Evolutionary conservation across 2,329 filamentous ascomycete genomes (phyloP), one percentile per base, ranked within the genome.

Genomic region (Macrophomina pseudophaseolina): DNA sequence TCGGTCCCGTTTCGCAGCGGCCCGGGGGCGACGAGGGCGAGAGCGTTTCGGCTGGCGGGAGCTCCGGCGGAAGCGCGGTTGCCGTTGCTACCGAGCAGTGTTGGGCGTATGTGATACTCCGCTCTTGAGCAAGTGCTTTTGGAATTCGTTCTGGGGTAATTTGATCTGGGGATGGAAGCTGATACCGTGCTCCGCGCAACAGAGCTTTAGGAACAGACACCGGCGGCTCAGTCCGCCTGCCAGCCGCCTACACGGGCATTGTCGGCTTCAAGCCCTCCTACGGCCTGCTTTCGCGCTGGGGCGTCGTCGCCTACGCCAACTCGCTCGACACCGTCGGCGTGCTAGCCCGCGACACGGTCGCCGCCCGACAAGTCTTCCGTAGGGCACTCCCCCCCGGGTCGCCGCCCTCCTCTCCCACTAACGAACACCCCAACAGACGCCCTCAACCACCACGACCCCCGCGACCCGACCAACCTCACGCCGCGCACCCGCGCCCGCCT

Each of bases 191-290:
- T 53, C 65, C 1, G 9, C 38, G 53, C 14, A 30, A 23, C 68
- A 85, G 84, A 44, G 93, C 93, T 7, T 81, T 99, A 33, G 95
- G 95, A 18, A 98, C 95, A 23, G 95, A 99, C 76, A 99, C 94
- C 0, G 94, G 94, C 70, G 94, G 94, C 14, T 96, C 92, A 1
- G 90, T 97, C 58, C 86, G 94, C 67, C 84, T 97, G 58, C 94
- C 94, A 0, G 94, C 94, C 14, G 92, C 94, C 1, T 97, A 96
- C 75, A 93, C 90, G 8, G 91, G 91, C 3, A 85, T 90, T 0
- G 85, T 94, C 16, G 94, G 94, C 0, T 97, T 94, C 79, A 97
- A 97, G 78, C 94, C 94, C 1, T 95, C 91, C 33, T 97, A 97
- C 75, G 94, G 94, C 16, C 86, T 94, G 80, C 78, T 97, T 35